These are phyloP conservation scores for Podaxis sp. DNA, from an alignment of 768 basidiomycete genomes.

Conservation along the genomic window DNA sequence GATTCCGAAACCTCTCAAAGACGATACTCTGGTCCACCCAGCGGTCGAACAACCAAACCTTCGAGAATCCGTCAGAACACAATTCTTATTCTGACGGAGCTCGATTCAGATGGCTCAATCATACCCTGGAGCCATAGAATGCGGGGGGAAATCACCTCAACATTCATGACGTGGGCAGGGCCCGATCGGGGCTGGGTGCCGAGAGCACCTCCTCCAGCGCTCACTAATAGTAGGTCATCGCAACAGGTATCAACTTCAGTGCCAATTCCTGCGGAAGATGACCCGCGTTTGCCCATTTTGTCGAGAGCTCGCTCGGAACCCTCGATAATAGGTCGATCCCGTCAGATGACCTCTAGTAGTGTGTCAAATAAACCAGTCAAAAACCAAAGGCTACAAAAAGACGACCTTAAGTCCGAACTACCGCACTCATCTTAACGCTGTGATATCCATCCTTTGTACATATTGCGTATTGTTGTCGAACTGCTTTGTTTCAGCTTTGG, in stretches of 20 bases:
- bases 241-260: not conserved
- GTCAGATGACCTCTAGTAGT: not conserved
- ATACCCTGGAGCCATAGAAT: not conserved
- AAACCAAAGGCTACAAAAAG: no score
- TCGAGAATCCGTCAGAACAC: not conserved
- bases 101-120: not conserved
- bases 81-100: not conserved
- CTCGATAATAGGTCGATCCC: not conserved
- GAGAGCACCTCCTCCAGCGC: not conserved
- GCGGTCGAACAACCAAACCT: conserved; percentile 4
- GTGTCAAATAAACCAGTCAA: not conserved
- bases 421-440: no score
- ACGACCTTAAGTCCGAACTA: no score
- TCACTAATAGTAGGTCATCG: not conserved
- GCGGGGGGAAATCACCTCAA: not conserved
- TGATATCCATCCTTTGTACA: no score
- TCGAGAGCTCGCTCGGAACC: not conserved
- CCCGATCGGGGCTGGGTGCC: not conserved
- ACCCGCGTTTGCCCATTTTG: not conserved
- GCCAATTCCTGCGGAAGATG: not conserved
- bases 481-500: no score
- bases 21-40: not conserved
- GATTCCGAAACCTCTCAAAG: not conserved
- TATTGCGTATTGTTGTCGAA: no score
- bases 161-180: not conserved